Conservation (phyloP, 2,329 filamentous ascomycete species). For the Pseudonectria foliicola region DNA sequence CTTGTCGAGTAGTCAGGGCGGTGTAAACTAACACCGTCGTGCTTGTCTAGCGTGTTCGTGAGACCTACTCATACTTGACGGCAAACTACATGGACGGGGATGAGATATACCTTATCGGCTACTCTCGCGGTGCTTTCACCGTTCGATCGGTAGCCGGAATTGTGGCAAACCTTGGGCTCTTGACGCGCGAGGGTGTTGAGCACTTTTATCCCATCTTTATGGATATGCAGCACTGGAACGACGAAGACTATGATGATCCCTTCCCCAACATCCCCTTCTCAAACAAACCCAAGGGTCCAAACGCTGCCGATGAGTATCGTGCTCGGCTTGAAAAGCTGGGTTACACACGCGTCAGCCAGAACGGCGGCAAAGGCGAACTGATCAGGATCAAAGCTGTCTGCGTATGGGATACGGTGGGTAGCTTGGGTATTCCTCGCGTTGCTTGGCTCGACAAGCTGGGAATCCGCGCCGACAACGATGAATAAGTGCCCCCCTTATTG, state of each 20-base stretch:
- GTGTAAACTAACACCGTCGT: constrained; percentile 4
- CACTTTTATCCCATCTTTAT: constrained; percentile 50
- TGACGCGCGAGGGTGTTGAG: constrained; percentile 46
- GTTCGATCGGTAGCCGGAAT: constrained; percentile 49
- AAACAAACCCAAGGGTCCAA: constrained; percentile 39
- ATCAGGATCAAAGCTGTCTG: constrained; percentile 40
- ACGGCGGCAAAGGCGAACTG: constrained; percentile 30
- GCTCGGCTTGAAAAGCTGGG: constrained; percentile 36
- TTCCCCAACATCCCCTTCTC: constrained; percentile 41
- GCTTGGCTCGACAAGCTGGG: constrained; percentile 39
- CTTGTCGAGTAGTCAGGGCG: neutral
- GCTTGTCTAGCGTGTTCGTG: constrained; percentile 46
- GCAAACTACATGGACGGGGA: constrained; percentile 54
- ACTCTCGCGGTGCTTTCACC: constrained; percentile 53
- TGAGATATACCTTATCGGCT: constrained; percentile 49
- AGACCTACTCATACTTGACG: constrained; percentile 56
- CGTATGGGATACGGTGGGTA: constrained; percentile 41
- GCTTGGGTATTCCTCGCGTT: constrained; percentile 39
- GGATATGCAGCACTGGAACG: constrained; percentile 48
- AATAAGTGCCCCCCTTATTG: constrained; percentile 32
- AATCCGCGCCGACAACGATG: constrained; percentile 36
- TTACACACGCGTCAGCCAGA: constrained; percentile 36
- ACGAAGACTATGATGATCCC: constrained; percentile 36
- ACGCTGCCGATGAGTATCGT: constrained; percentile 37
- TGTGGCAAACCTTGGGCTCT: constrained; percentile 42